These are phyloP conservation scores for Leccinum boreale DNA, from an alignment of 768 basidiomycete genomes.

Conservation along the genomic window DNA sequence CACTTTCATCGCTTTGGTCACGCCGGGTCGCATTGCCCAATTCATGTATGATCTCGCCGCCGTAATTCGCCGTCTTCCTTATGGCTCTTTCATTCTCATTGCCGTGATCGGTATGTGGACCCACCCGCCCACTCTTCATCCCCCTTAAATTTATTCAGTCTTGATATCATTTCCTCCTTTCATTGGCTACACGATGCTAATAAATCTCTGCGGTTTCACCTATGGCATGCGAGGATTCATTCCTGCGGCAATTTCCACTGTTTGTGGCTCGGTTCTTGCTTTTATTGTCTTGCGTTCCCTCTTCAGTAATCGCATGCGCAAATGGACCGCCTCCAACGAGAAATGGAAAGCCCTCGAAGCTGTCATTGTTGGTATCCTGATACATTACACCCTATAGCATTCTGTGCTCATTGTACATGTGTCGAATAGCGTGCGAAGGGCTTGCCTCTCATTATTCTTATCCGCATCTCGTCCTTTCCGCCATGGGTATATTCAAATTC, in stretches of 20 bases:
- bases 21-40: conserved; percentile 67
- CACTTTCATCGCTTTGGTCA: conserved; percentile 46
- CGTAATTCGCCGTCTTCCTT: conserved; percentile 51
- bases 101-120: conserved; percentile 53
- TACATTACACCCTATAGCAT: not conserved
- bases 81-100: conserved; percentile 61
- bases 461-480: conserved; percentile 78
- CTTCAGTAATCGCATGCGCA: conserved; percentile 52
- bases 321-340: conserved; percentile 59
- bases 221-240: conserved; percentile 78
- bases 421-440: conserved; percentile 62
- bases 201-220: conserved; percentile 76
- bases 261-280: conserved; percentile 59
- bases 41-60: conserved; percentile 66
- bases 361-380: conserved; percentile 53
- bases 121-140: conserved; percentile 52
- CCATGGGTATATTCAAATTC: conserved; percentile 88
- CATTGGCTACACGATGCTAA: conserved; percentile 28
- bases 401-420: not conserved
- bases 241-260: conserved; percentile 57
- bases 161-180: conserved; percentile 32
- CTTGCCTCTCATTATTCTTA: conserved; percentile 75
- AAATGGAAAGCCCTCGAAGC: conserved; percentile 78
- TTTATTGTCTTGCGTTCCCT: conserved; percentile 60
- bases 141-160: conserved; percentile 18